Evolutionary conservation across 2,329 filamentous ascomycete species (phyloP).

Genomic region (Pyricularia sp.): DNA sequence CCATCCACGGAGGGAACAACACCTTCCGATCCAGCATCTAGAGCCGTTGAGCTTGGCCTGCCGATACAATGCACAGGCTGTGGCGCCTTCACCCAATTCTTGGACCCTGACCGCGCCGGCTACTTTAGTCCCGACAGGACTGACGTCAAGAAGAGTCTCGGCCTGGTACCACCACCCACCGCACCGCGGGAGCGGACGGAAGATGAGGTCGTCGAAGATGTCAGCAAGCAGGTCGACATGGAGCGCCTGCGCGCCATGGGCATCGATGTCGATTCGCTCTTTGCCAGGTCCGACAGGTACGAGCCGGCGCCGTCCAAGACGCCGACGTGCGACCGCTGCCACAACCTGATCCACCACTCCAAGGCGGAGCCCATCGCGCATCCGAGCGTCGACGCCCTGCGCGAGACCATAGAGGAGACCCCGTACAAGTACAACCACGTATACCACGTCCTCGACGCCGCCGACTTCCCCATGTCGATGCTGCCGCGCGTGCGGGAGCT

Average conservation of each 20-base stretch:
- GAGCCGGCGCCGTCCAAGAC: background rate
- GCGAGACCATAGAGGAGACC: constrained; percentile 75
- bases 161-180: constrained; percentile 11
- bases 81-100: constrained; percentile 49
- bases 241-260: constrained; percentile 31
- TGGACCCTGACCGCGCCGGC: constrained; percentile 37
- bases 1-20: background rate
- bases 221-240: constrained; percentile 27
- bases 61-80: constrained; percentile 51
- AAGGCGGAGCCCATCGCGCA: constrained; percentile 60
- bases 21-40: constrained; percentile 1
- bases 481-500: constrained; percentile 62
- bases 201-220: constrained; percentile 33
- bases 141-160: constrained; percentile 35
- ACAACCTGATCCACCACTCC: constrained; percentile 65
- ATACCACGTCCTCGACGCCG: constrained; percentile 89
- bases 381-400: constrained; percentile 68
- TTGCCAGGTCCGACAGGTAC: constrained; percentile 6
- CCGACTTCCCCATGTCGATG: constrained; percentile 91
- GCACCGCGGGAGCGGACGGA: constrained; percentile 18
- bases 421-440: constrained; percentile 86
- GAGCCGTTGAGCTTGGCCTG: constrained; percentile 16
- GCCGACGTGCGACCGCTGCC: constrained; percentile 70
- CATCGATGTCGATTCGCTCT: constrained; percentile 26
- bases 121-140: constrained; percentile 42